Base-by-base conservation (phyloP, 2,329 filamentous ascomycete genomes). In the Gremmenia infestans region DNA sequence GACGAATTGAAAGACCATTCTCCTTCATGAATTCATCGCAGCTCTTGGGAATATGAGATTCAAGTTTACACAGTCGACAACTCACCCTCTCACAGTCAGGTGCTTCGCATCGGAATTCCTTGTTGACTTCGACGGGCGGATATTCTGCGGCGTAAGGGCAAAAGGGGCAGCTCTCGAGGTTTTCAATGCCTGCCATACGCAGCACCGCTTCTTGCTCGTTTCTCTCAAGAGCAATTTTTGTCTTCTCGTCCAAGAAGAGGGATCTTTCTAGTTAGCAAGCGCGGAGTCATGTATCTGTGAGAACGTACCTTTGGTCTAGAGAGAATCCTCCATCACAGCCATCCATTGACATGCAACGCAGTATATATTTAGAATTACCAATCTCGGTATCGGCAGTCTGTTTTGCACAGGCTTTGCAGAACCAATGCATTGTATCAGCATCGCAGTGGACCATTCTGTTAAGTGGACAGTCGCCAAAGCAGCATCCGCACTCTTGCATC, bases 91-190 rank as follows among this genome's bases (percentile, higher is more conserved):
- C 73, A 68, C 91, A 96, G 0, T 82, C 78, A 0, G 79, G 77
- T 54, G 84, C 86, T 52, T 81, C 74, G 71, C 91, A 96, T 3
- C 77, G 76, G 60, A 96, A 95, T 65, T 92, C 87, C 58, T 79
- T 84, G 68, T 93, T 80, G 17, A 81, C 72, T 17, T 87, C 82
- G 1, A 87, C 72, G 0, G 88, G 81, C 0, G 82, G 83, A 60
- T 83, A 88, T 57, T 91, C 87, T 36, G 85, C 88, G 43, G 88
- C 89, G 73, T 83, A 95, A 22, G 88, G 84, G 69, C 91, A 96
- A 67, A 91, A 94, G 0, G 90, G 89, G 62, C 91, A 96, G 35
- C 81, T 83, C 35, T 81, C 87, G 1, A 96, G 79, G 58, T 86
- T 83, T 42, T 91, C 83, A 37, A 95, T 79, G 0, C 79, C 82